Conservation (phyloP, 202 grass and related monocot species). For the Carex sylvatica region DNA sequence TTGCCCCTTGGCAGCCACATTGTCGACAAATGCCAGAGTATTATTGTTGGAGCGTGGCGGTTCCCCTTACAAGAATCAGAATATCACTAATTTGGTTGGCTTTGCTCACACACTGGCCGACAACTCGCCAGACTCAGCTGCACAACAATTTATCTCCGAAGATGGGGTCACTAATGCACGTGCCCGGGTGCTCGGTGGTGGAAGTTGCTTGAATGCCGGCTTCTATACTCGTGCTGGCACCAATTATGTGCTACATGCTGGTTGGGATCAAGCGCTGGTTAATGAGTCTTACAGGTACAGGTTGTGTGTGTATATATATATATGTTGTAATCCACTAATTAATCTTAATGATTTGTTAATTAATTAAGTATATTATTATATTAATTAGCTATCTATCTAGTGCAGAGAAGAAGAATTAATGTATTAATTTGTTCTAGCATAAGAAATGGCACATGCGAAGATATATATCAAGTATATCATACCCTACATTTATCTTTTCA, state of each 20-base stretch:
- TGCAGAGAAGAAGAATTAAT: too few species aligned
- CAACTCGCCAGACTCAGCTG: conserved; percentile 39
- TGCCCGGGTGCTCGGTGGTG: conserved; percentile 71
- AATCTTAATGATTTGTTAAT: not conserved
- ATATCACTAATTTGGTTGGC: conserved; percentile 45
- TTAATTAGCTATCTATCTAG: not conserved
- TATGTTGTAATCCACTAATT: not conserved
- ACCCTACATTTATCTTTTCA: too few species aligned
- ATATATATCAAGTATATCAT: too few species aligned
- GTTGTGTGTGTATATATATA: not conserved
- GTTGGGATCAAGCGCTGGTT: conserved; percentile 44
- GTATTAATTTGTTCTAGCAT: not conserved
- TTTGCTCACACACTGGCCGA: conserved; percentile 61
- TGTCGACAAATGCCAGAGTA: conserved; percentile 52
- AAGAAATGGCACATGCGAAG: too few species aligned
- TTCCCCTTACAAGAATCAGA: conserved; percentile 61
- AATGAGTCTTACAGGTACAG: conserved; percentile 44
- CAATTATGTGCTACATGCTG: conserved; percentile 35
- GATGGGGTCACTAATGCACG: conserved; percentile 78
- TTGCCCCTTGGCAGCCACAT: conserved; percentile 66
- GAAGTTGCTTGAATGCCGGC: conserved; percentile 82
- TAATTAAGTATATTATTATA: not conserved
- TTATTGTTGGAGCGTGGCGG: conserved; percentile 67
- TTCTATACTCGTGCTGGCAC: conserved; percentile 77
- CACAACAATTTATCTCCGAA: conserved; percentile 80